Percentiles rank a stretch among this genome's conserved stretches.
phyloP scores from a whole-genome alignment of 2,329 filamentous ascomycete genomes.

The Mycosphaerella arachidis region DNA sequence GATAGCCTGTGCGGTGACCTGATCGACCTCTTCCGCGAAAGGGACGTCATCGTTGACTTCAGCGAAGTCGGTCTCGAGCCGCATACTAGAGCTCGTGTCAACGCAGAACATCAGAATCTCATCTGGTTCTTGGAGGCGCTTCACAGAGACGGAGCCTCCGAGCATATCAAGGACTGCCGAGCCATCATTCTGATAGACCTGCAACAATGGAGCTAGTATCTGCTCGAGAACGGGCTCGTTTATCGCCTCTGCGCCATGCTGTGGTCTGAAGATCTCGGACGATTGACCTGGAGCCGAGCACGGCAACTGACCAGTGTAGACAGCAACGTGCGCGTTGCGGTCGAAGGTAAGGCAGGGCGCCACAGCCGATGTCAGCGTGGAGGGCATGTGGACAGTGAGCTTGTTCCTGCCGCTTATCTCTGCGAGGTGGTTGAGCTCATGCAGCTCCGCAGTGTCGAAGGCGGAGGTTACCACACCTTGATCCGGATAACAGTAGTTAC shows the following conservation, averaged over 20 bases:
- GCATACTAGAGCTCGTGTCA: conserved; percentile 35
- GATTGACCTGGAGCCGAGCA: conserved; percentile 34
- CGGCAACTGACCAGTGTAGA: conserved; percentile 34
- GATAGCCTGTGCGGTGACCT: conserved; percentile 4
- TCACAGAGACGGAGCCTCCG: conserved; percentile 25
- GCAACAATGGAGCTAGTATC: conserved; percentile 32
- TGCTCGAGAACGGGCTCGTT: conserved; percentile 36
- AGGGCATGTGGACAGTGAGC: conserved; percentile 30
- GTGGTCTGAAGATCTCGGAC: conserved; percentile 33
- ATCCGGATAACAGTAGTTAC: conserved; percentile 20
- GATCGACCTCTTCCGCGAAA: conserved; percentile 1
- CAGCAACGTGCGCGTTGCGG: conserved; percentile 31
- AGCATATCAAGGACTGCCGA: conserved; percentile 35
- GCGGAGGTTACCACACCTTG: conserved; percentile 15
- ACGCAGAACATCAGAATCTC: conserved; percentile 36
- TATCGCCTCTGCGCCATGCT: conserved; percentile 29
- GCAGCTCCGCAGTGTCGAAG: conserved; percentile 21
- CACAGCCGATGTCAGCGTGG: conserved; percentile 27
- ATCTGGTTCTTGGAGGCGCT: conserved; percentile 30
- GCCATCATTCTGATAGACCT: conserved; percentile 30
- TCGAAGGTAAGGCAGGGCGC: conserved; percentile 36
- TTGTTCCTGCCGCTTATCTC: conserved; percentile 31
- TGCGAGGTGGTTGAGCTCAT: conserved; percentile 29
- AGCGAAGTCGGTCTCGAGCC: conserved; percentile 26
- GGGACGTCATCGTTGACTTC: conserved; percentile 26